phyloP scores from a whole-genome alignment of 352 stramenopile species.

The Pythium brachiatum region DNA sequence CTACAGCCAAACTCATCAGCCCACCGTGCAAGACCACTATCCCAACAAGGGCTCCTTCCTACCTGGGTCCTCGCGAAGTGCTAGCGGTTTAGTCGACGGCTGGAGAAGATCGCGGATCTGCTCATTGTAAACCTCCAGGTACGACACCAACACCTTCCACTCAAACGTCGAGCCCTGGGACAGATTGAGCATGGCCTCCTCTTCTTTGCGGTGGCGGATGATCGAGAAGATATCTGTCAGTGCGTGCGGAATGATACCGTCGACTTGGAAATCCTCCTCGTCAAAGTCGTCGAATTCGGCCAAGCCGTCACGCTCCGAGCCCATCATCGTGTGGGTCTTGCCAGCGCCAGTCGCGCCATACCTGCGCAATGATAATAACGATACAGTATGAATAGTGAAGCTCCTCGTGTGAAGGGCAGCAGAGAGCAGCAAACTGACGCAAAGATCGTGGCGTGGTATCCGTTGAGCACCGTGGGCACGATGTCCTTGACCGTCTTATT shows the following conservation, averaged over 20 bases:
- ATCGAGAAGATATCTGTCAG: constrained; percentile 63
- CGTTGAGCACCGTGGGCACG: constrained; percentile 64
- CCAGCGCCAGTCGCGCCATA: constrained; percentile 61
- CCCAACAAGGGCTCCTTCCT: neutral
- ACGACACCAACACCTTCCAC: constrained; percentile 83
- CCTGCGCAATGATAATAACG: no score
- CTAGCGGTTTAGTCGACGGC: constrained; percentile 30
- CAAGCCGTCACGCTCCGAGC: constrained; percentile 52
- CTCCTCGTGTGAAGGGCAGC: neutral
- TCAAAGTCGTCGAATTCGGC: constrained; percentile 42
- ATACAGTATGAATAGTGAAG: no score
- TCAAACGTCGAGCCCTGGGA: constrained; percentile 48
- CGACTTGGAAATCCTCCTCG: constrained; percentile 39
- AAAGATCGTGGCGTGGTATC: constrained; percentile 84
- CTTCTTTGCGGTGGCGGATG: constrained; percentile 55
- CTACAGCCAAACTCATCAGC: constrained; percentile 17
- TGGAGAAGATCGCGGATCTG: constrained; percentile 89
- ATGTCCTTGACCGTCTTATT: constrained; percentile 57
- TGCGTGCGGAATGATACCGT: constrained; percentile 84
- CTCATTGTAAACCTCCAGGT: constrained; percentile 94
- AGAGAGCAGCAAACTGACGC: constrained; percentile 29
- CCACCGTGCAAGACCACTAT: neutral
- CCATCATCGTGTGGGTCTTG: constrained; percentile 79
- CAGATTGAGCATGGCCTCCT: constrained; percentile 45
- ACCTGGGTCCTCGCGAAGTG: constrained; percentile 54